Evolutionary conservation across 2,329 filamentous ascomycete species (phyloP), one percentile per base, ranked within the genome.

Genomic region (Sporothrix brunneoviolacea): DNA sequence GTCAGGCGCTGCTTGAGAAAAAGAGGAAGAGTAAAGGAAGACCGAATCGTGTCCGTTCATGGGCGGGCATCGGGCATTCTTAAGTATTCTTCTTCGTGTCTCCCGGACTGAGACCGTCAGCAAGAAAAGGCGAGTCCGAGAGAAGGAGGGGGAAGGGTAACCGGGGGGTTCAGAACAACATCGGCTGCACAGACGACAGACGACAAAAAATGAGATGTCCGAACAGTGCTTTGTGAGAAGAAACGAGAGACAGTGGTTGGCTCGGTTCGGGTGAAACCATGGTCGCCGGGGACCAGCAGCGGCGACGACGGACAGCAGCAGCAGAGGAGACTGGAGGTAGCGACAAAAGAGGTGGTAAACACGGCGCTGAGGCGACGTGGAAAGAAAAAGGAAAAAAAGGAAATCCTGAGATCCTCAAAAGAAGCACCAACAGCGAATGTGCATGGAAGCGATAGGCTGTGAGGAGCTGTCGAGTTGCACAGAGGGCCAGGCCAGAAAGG

Each of bases 381-480:
- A 27, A 21, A 33, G 18, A 6, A 32, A 18, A 22, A 8, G 13
- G 7, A 37, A 36, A 16, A 18, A 27, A 12, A 27, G 6, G 12
- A 40, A 4, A 40, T 24, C 10, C 12, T 19, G 24, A 30, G 21
- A 37, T 27, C 24, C 38, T 35, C 18, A 19, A 22, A 19, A 42
- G 38, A 42, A 12, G 37, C 28, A 41, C 28, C 37, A 41, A 27
- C 38, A 36, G 30, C 33, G 38, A n/a, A 35, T 22, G 18, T 51
- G 54, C 54, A 55, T 55, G 45, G 41, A 55, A 51, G 54, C 54
- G 54, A 55, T 55, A 55, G 54, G 54, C 36, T 27, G 18, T n/a
- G 24, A 39, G 22, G 10, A 27, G 16, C 19, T n/a, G 37, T 18
- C 13, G 8, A 33, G 44, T 46, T n/a, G 44, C 30, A 48, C 15